Base-by-base conservation (phyloP, 2,329 filamentous ascomycete species). In the Pestalotiopsis sp. region DNA sequence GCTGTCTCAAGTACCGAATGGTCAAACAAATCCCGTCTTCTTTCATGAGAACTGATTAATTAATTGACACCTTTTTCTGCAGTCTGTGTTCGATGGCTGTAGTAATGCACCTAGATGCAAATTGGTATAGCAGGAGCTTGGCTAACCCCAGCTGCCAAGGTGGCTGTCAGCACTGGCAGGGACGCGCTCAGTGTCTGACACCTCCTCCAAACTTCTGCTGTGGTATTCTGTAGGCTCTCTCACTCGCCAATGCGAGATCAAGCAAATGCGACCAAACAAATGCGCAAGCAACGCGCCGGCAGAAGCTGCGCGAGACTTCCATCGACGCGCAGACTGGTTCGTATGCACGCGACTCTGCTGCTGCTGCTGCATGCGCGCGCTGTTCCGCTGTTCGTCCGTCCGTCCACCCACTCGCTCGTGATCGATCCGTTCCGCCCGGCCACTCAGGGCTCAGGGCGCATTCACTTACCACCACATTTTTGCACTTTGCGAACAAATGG, bases 231-330 rank as follows among this genome's bases (percentile, higher is more conserved):
- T 4, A 1, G 12, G 56, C 20, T 20, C 23, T 17, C 56, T 23
- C 27, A 36, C 61, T 64, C 61, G 61, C 61, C 38, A 64, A 49
- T 64, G 61, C 61, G 61, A 64, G 39, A 14, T 7, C 61, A 64
- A 64, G 39, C 39, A 49, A 31, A 64, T 64, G 61, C 61, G 61
- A 52, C 61, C 25, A 62, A 27, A 38, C 59, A 62, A 6, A 36
- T 59, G 27, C 25, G 57, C 57, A 20, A n/a, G 45, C 45, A 59
- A 59, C 57, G 23, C 23, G 14, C 13, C 59, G 31, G 2, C 31
- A 36, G 31, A 36, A 61, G 27, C 23, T 49, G 61, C 38, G 41
- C 38, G 61, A 64, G 59, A 62, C 59, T 62, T 62, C 9, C 3
- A 17, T 27, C 45, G 45, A 17, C 45, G 45, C 45, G n/a, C 45